Conservation (phyloP, 352 stramenopile genomes). For the Thalassiosira livingstoniorum region DNA sequence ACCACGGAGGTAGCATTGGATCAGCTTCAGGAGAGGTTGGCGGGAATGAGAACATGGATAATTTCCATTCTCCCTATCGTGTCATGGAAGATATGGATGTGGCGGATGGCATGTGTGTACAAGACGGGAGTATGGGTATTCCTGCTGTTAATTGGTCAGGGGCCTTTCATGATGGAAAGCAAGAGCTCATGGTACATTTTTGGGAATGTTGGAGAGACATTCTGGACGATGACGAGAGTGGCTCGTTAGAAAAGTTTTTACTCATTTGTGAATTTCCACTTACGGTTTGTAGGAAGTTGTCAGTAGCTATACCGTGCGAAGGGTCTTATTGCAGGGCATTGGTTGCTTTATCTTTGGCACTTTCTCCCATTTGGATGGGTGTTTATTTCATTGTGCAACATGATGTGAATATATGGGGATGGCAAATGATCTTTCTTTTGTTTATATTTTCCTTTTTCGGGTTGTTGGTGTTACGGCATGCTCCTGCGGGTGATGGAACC, state of each 20-base stretch:
- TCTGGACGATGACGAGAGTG: constrained; percentile 68
- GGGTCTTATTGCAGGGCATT: constrained; percentile 89
- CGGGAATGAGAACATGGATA: constrained; percentile 34
- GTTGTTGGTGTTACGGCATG: constrained; percentile 68
- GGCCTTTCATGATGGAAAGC: constrained; percentile 64
- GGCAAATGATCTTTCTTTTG: constrained; percentile 40
- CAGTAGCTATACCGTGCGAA: constrained; percentile 87
- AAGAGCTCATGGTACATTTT: constrained; percentile 69
- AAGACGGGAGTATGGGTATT: constrained; percentile 44
- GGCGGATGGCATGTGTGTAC: constrained; percentile 59
- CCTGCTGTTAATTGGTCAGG: constrained; percentile 66
- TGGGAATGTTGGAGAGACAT: constrained; percentile 75
- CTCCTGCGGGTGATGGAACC: constrained; percentile 67
- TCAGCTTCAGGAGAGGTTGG: constrained; percentile 40
- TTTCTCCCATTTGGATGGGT: constrained; percentile 90
- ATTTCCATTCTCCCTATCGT: constrained; percentile 50
- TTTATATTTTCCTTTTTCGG: constrained; percentile 43
- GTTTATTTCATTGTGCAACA: constrained; percentile 72
- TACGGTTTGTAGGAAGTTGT: constrained; percentile 77
- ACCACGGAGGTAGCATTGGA: background rate
- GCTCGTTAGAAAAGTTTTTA: constrained; percentile 72
- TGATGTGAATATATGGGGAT: constrained; percentile 51
- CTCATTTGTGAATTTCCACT: constrained; percentile 86
- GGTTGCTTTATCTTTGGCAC: constrained; percentile 87
- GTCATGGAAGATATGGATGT: constrained; percentile 61